A percentile compares a stretch with the other conserved stretches of the same genome.
phyloP scores from a whole-genome alignment of 306 rosid genomes.

The Lotus japonicus region DNA sequence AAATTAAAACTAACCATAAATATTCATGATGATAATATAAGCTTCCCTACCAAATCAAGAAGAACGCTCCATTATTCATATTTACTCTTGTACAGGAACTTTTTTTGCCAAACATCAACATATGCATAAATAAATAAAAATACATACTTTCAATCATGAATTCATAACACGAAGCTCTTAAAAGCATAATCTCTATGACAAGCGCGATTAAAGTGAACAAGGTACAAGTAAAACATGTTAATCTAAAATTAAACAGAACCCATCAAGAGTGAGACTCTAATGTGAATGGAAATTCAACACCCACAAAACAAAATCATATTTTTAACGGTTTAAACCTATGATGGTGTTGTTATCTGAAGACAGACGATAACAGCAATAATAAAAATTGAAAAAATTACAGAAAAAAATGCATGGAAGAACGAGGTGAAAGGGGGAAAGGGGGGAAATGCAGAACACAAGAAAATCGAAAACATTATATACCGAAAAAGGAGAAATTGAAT shows the following conservation, averaged over 20 bases:
- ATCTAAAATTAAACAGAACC: background rate
- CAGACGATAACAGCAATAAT: background rate
- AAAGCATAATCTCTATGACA: no score
- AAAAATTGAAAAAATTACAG: no score
- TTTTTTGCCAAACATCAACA: background rate
- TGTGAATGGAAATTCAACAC: background rate
- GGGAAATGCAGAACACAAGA: conserved; percentile 10
- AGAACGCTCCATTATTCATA: background rate
- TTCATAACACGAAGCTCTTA: no score
- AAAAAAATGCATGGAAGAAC: background rate
- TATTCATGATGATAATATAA: no score
- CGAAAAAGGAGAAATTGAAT: background rate
- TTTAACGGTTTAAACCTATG: background rate
- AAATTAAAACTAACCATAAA: background rate
- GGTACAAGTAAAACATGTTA: background rate
- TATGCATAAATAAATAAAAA: background rate
- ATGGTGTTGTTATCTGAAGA: background rate
- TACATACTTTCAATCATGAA: no score
- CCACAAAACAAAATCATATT: background rate
- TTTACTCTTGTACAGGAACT: background rate
- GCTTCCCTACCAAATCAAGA: no score
- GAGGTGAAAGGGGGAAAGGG: background rate
- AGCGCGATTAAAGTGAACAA: no score
- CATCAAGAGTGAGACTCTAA: background rate
- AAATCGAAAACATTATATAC: background rate